Evolutionary conservation across 805 yeast species (phyloP), one percentile per base, ranked within the genome.

Genomic region (Wickerhamomyces mucosus): DNA sequence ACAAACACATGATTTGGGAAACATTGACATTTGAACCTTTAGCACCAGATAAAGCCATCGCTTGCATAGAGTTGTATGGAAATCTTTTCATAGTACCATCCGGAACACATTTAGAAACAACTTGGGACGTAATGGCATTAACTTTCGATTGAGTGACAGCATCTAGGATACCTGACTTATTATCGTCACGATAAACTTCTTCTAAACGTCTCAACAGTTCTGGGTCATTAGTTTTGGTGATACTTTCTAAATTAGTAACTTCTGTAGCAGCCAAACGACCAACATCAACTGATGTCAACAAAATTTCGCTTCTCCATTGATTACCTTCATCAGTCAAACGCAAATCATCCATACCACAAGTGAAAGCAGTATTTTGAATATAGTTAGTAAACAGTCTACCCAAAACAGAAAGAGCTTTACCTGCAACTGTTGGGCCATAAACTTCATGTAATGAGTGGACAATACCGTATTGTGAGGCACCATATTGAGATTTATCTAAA

Each of bases 261-360:
- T 92, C 98, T 22, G 83, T 71, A 24, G 98, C 98, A 25, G 97
- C 96, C 43, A 69, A 68, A 55, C 89, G 72, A 51, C 98, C 99
- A 36, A 76, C 78, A 48, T 81, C 94, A 32, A 69, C 71, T 17
- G 94, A 76, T 37, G 76, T 76, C 43, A 72, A 63, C 55, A 94
- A 68, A 39, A 92, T 82, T 38, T 85, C 94, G 11, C 63, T 61
- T 67, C 99, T 77, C 89, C 94, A 78, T 38, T 67, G 51, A 56
- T 94, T 88, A 53, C 99, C 99, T 46, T 84, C 95, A 4, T 58
- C 72, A 15, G 97, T 92, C 45, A 94, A 69, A 55, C 95, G 75
- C 57, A 92, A 68, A 64, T 92, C 99, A 56, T 92, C 99, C 98
- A 92, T 94, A 71, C 99, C 98, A 77, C 99, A 92, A 7, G 98